Percentiles rank a stretch among this genome's conserved stretches.
Evolutionary conservation across 768 basidiomycete genomes (phyloP).

Genomic region (Pleurotus tuoliensis): DNA sequence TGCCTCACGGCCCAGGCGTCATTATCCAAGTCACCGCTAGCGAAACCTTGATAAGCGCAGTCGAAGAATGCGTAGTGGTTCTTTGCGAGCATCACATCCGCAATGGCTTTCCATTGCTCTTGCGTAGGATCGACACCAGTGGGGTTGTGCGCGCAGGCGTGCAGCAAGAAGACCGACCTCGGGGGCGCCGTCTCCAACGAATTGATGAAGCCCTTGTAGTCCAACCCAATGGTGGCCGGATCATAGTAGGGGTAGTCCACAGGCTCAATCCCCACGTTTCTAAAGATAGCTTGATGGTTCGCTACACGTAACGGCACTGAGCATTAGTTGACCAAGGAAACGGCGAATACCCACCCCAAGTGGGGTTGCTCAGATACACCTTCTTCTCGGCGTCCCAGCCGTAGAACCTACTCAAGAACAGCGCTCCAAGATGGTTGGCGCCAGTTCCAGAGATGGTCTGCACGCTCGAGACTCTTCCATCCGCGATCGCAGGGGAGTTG

Average conservation of each 20-base stretch:
- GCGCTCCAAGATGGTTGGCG: conserved; percentile 88
- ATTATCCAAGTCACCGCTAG: conserved; percentile 84
- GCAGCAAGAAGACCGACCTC: conserved; percentile 84
- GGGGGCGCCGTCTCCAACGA: conserved; percentile 61
- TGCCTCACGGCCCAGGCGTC: conserved; percentile 91
- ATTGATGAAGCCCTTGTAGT: conserved; percentile 64
- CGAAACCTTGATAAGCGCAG: conserved; percentile 96
- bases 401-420: conserved; percentile 86
- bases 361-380: conserved; percentile 87
- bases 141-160: conserved; percentile 96
- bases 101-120: conserved; percentile 82
- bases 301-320: conserved; percentile 37
- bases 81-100: conserved; percentile 65
- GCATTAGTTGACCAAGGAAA: conserved; percentile 7
- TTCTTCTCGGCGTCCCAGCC: conserved; percentile 61
- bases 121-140: conserved; percentile 92
- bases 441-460: conserved; percentile 97
- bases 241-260: conserved; percentile 93
- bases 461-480: conserved; percentile 70
- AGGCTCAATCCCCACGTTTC: conserved; percentile 85
- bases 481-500: conserved; percentile 66
- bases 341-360: conserved; percentile 69
- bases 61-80: conserved; percentile 91
- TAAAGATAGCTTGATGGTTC: conserved; percentile 89
- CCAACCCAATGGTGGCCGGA: conserved; percentile 83